These are phyloP conservation scores for Grifola frondosa DNA, from an alignment of 1,284 basidiomycete genomes.

Conservation along the genomic window DNA sequence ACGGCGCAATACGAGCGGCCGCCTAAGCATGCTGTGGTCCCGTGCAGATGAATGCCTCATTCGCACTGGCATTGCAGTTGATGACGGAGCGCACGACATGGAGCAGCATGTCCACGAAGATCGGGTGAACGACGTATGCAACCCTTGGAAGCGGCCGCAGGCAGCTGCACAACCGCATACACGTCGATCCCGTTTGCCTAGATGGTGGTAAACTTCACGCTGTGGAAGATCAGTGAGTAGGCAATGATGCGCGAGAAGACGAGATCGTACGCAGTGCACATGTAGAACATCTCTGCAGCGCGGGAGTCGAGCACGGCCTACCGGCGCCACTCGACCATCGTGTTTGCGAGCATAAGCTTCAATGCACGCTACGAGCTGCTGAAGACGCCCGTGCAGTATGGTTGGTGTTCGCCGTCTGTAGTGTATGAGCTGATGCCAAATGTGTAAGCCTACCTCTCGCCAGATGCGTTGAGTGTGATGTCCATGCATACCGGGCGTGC, in stretches of 20 bases:
- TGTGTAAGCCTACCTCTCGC: constrained; percentile 30
- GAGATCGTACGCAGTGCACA: constrained; percentile 59
- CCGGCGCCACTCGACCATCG: constrained; percentile 37
- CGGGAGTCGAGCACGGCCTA: constrained; percentile 29
- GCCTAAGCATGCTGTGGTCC: too few species aligned
- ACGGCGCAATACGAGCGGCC: too few species aligned
- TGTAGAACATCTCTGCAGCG: constrained; percentile 49
- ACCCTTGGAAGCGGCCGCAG: constrained; percentile 31
- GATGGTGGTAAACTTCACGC: constrained; percentile 54
- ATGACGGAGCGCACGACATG: constrained; percentile 69
- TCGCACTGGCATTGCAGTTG: constrained; percentile 50
- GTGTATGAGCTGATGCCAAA: constrained; percentile 52
- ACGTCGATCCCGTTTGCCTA: constrained; percentile 49
- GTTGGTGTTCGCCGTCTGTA: constrained; percentile 12
- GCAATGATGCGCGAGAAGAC: constrained; percentile 68
- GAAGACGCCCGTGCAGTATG: constrained; percentile 52
- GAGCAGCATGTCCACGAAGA: constrained; percentile 65
- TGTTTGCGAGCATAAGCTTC: constrained; percentile 41
- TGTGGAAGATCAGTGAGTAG: constrained; percentile 59
- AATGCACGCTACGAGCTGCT: constrained; percentile 32
- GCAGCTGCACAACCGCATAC: constrained; percentile 47
- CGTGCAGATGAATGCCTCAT: constrained; percentile 65
- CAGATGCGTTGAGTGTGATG: constrained; percentile 33
- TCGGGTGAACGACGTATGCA: constrained; percentile 45
- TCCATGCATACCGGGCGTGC: constrained; percentile 39